Conservation (phyloP, 257 asterid species). For the Solanum virginianum region DNA sequence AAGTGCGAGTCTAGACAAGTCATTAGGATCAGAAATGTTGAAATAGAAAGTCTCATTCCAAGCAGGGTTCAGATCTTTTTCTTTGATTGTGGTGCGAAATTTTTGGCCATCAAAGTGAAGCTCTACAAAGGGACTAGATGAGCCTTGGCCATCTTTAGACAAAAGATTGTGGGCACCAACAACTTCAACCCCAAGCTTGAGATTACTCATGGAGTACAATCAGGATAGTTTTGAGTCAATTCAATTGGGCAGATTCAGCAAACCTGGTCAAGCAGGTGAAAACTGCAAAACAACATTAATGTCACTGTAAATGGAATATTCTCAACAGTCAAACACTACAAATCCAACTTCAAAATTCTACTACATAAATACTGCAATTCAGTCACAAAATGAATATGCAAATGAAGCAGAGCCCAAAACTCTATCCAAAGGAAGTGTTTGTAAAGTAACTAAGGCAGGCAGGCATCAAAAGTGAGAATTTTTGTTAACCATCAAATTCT, state of each 20-base stretch:
- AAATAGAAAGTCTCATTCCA: constrained; percentile 81
- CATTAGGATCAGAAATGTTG: constrained; percentile 46
- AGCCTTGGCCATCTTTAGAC: constrained; percentile 78
- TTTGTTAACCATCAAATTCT: not conserved
- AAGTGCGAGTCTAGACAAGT: constrained; percentile 39
- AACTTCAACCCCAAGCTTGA: constrained; percentile 79
- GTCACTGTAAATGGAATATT: not conserved
- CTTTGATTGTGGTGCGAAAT: constrained; percentile 68
- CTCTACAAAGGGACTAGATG: constrained; percentile 68
- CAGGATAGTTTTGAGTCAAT: not conserved
- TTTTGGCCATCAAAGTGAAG: constrained; percentile 67
- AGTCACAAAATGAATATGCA: not conserved
- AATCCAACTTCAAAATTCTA: not conserved
- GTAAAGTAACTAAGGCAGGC: not conserved
- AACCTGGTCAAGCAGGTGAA: not conserved
- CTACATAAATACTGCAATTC: not conserved
- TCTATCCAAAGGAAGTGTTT: not conserved
- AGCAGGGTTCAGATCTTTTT: constrained; percentile 64
- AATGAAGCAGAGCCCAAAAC: not conserved
- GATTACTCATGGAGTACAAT: constrained; percentile 43
- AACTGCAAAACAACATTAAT: not conserved
- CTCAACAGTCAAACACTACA: not conserved
- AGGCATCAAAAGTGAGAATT: not conserved
- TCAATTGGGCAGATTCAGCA: not conserved
- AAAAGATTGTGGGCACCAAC: constrained; percentile 73